A percentile compares a stretch with the other conserved stretches of the same genome.
phyloP scores from a whole-genome alignment of 73 alveolate species.

The Tetrahymena malaccensis region DNA sequence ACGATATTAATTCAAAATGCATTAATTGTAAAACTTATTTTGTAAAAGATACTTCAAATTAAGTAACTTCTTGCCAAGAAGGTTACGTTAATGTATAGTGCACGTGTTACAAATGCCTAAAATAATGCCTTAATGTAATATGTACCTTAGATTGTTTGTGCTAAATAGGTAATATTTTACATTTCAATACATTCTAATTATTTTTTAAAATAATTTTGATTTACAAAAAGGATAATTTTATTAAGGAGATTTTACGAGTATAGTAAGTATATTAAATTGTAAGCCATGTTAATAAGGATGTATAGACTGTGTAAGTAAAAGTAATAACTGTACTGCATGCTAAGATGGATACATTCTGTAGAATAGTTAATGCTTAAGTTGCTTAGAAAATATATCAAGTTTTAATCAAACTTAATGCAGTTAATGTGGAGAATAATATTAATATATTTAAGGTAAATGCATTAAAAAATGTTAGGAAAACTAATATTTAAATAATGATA shows the following conservation, averaged over 20 bases:
- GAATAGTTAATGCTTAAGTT: neutral
- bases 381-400: neutral
- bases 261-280: too few relatives aligned
- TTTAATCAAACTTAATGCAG: neutral
- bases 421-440: neutral
- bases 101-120: neutral
- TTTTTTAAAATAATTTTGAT: too few relatives aligned
- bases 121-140: neutral
- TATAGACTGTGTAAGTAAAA: too few relatives aligned
- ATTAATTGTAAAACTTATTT: neutral
- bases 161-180: neutral
- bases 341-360: neutral
- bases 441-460: neutral
- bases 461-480: neutral
- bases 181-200: too few relatives aligned
- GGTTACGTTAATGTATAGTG: neutral
- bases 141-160: neutral
- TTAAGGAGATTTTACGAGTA: too few relatives aligned
- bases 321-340: too few relatives aligned
- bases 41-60: neutral
- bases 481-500: too few relatives aligned
- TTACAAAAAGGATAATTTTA: too few relatives aligned
- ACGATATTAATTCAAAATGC: neutral
- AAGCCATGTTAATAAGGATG: too few relatives aligned
- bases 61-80: neutral